Base-by-base conservation (phyloP, 2,329 filamentous ascomycete genomes). In the Penicillium sp. region DNA sequence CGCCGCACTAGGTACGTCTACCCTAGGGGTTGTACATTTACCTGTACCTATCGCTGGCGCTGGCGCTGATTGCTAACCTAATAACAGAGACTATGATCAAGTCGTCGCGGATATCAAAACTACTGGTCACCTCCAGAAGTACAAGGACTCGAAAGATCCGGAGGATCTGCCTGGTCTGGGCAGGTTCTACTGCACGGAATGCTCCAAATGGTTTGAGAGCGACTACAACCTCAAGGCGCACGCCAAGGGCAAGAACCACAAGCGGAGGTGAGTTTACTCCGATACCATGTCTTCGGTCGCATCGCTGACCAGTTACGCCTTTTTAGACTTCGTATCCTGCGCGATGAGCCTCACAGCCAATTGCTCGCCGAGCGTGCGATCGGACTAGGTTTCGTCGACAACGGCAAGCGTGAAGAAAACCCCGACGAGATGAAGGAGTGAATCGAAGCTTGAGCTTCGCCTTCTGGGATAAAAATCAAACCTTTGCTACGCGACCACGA, bases 151-250 rank as follows among this genome's bases (percentile, higher is more conserved):
- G 43, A 96, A 96, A 72, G 86, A 89, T 6, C 78, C 84, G 23
- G 93, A 97, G 72, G 94, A 97, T 69, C 82, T 97, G 36, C 94
- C 94, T 3, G 93, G 87, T 0, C 81, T 97, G 49, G 94, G 94
- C 27, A 83, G 86, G 67, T 88, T 88, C 73, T 97, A 97, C 77
- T 99, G 94, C 75, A 82, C 89, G 17, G 90, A 96, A 76, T 99
- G 94, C 75, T 89, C 94, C 62, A 97, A 96, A 79, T 97, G 91
- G 89, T 97, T 96, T 74, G 93, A 97, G 75, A 89, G 87, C 49
- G 89, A 94, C 65, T 76, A 83, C 67, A 96, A 90, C 67, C 79
- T 96, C 57, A 81, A 83, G 36, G 82, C 85, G 29, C 94, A 99
- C 77, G 82, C 82, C 57, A 91, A 89, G 75, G 91, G 91, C 67